Base-by-base conservation (phyloP, 495 filamentous ascomycete genomes). In the Daldinia childiae region DNA sequence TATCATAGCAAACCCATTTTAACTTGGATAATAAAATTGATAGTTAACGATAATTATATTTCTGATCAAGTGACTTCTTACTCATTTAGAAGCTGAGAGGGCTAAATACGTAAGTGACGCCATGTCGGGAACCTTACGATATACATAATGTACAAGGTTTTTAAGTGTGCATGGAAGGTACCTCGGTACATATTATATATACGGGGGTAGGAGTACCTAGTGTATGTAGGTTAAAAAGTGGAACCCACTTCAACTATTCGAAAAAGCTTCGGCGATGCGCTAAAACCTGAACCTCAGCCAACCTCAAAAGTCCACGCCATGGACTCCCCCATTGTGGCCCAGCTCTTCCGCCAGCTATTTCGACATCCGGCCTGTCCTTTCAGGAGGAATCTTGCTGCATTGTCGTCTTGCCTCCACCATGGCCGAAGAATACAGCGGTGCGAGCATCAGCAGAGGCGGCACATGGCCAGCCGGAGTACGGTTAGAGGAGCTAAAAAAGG, bases 301-400 rank as follows among this genome's bases (percentile, higher is more conserved):
- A 27, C 27, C 15, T 24, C 26, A 14, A 34, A n/a, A 21, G 70
- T 68, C 62, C 56, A 71, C 55, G 72, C 48, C 57, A 98, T 98
- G 95, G 94, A 98, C 82, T 93, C 93, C 24, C 89, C 90, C 39
- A 77, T 92, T 48, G 84, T 95, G 66, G 88, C 85, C 39, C 91
- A 90, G 79, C 84, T 98, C 78, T 94, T 99, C 73, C 86, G 90
- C 66, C 90, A 91, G 79, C 87, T 98, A 17, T 94, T 97, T 64
- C 87, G 87, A 30, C 93, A 92, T 75, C 85, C 85, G 30, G 79
- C 85, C n/a, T 93, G 92, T 66, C 88, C 87, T 71, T 87, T 83
- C 43, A 77, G 88, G 68, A 86, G 84, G 41, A 85, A 85, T 29
- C 77, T 82, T 38, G 76, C 78, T 7, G 66, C 78, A 3, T 75